Conservation (phyloP, 2,329 filamentous ascomycete genomes). For the Aspergillus sp. region DNA sequence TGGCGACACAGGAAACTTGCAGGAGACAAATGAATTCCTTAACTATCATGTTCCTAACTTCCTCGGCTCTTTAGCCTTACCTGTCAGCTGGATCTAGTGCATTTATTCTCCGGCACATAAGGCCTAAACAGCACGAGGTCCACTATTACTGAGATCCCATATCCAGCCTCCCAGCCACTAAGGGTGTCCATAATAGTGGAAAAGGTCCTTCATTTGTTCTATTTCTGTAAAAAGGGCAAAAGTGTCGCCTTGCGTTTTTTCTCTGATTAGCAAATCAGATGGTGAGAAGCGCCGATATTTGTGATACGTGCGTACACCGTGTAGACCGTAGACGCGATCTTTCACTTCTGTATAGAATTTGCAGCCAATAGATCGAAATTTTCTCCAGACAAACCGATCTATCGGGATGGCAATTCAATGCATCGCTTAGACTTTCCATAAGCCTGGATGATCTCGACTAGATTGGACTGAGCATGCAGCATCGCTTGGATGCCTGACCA, state of each 20-base stretch:
- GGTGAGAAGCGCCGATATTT: slow-evolving; percentile 6
- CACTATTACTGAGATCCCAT: slow-evolving; percentile 11
- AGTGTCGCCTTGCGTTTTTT: background rate
- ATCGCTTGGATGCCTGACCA: slow-evolving; percentile 23
- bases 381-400: slow-evolving; percentile 1
- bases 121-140: slow-evolving; percentile 15
- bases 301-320: background rate
- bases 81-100: slow-evolving; percentile 16
- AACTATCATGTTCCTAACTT: background rate
- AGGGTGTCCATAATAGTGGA: background rate
- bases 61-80: background rate
- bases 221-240: background rate
- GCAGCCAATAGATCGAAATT: slow-evolving; percentile 15
- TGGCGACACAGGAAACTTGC: background rate
- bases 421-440: background rate
- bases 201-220: slow-evolving; percentile 13
- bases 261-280: slow-evolving; percentile 9
- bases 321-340: background rate
- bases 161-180: slow-evolving; percentile 11
- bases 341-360: slow-evolving; percentile 8
- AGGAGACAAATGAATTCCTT: background rate
- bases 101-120: slow-evolving; percentile 17
- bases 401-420: background rate
- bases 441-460: background rate
- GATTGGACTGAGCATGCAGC: slow-evolving; percentile 15